Percentiles rank a stretch among this genome's conserved stretches.
phyloP scores from a whole-genome alignment of 257 asterid species.

The Echium plantagineum region DNA sequence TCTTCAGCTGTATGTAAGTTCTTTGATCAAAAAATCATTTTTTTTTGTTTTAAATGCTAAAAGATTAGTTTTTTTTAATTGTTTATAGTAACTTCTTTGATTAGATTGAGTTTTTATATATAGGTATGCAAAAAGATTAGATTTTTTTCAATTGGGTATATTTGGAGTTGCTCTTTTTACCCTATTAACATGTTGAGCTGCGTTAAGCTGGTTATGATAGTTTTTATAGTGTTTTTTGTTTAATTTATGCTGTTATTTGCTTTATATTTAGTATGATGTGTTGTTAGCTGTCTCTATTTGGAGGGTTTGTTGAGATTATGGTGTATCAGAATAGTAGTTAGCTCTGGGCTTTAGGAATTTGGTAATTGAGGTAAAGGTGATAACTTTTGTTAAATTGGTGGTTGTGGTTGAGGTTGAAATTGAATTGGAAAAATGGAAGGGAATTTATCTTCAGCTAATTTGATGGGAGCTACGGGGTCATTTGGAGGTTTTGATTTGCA shows the following conservation, averaged over 20 bases:
- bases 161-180: background rate
- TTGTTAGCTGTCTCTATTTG: background rate
- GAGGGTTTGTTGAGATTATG: background rate
- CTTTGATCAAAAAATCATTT: background rate
- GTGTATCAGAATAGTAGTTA: background rate
- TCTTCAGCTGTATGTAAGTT: constrained; percentile 1
- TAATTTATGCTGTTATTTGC: background rate
- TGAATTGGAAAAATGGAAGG: constrained; percentile 29
- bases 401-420: constrained; percentile 17
- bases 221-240: background rate
- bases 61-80: background rate
- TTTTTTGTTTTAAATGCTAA: background rate
- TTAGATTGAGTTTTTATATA: background rate
- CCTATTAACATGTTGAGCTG: no score
- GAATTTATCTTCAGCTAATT: constrained; percentile 33
- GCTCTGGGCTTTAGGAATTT: background rate
- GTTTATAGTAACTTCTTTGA: background rate
- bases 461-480: constrained; percentile 33
- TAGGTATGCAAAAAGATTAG: background rate
- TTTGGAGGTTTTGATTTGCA: constrained; percentile 46
- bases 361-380: constrained; percentile 6
- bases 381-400: constrained; percentile 12
- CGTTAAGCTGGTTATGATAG: background rate
- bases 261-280: background rate
- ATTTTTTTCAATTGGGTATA: background rate